phyloP scores from a whole-genome alignment of 192 early-diverging fungal genomes.

The Dissophora globulifera region DNA sequence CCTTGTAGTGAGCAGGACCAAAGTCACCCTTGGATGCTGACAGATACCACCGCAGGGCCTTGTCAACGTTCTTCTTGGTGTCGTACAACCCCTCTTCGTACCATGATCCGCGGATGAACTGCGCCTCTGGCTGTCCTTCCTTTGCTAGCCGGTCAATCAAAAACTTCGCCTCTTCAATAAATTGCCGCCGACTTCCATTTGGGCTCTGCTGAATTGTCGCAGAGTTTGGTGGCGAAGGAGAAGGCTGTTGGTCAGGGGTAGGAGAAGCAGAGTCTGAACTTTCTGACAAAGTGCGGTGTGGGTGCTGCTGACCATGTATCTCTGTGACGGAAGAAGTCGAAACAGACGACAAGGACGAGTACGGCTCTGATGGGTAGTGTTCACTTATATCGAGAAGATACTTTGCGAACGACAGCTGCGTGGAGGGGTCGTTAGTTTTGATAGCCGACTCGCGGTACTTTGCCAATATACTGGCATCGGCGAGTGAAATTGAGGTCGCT shows the following conservation, averaged over 20 bases:
- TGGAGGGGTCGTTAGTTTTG: slow-evolving; percentile 77
- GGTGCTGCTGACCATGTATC: not conserved
- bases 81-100: slow-evolving; percentile 72
- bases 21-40: slow-evolving; percentile 73
- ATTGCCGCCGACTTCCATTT: slow-evolving; percentile 38
- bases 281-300: no score
- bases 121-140: slow-evolving; percentile 76
- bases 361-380: not conserved
- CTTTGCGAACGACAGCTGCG: slow-evolving; percentile 81
- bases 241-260: no score
- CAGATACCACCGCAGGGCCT: slow-evolving; percentile 72
- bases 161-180: slow-evolving; percentile 71
- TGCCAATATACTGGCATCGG: slow-evolving; percentile 57
- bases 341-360: not conserved
- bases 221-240: slow-evolving; percentile 16
- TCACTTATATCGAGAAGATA: slow-evolving; percentile 77
- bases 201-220: slow-evolving; percentile 13
- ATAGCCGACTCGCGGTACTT: slow-evolving; percentile 82
- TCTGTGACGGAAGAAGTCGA: slow-evolving; percentile 3
- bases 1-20: slow-evolving; percentile 72
- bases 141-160: slow-evolving; percentile 79
- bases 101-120: slow-evolving; percentile 80
- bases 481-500: slow-evolving; percentile 38
- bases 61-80: slow-evolving; percentile 65
- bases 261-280: no score